Percentiles rank a stretch among this genome's conserved stretches.
These are phyloP conservation scores for Secale cereale DNA, from an alignment of 176 grass and related monocot genomes.

Conservation along the genomic window DNA sequence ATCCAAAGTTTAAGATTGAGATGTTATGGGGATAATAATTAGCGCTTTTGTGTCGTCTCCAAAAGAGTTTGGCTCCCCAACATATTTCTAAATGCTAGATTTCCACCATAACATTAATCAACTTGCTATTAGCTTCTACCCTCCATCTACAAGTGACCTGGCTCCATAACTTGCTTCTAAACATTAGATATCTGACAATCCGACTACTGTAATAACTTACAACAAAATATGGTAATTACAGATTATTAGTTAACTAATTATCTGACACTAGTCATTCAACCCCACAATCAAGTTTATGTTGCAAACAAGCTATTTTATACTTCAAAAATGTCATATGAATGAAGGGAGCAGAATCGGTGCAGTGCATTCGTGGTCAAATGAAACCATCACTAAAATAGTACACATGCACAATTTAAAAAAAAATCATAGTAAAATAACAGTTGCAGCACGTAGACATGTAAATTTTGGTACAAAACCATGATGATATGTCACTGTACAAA, in stretches of 20 bases:
- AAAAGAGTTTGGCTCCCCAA: neutral
- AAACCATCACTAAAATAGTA: neutral
- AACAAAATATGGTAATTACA: neutral
- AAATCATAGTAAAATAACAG: neutral
- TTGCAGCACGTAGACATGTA: neutral
- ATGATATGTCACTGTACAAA: neutral
- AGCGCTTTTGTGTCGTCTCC: neutral
- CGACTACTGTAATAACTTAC: neutral
- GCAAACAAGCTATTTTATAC: neutral
- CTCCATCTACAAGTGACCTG: neutral
- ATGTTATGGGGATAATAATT: neutral
- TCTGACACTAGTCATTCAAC: neutral
- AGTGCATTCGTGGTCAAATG: neutral
- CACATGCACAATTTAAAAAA: neutral
- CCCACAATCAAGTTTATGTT: neutral
- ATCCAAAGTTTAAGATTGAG: neutral
- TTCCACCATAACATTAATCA: neutral
- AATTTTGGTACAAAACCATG: neutral
- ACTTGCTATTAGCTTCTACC: neutral
- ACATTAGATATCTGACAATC: neutral
- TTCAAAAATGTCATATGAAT: neutral
- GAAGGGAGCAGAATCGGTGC: neutral
- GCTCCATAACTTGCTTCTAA: neutral
- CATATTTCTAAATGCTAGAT: neutral
- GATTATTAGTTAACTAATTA: neutral